Evolutionary conservation across 2,329 filamentous ascomycete species (phyloP), one percentile per base, ranked within the genome.

Genomic region (Trichoderma cornu-damae): DNA sequence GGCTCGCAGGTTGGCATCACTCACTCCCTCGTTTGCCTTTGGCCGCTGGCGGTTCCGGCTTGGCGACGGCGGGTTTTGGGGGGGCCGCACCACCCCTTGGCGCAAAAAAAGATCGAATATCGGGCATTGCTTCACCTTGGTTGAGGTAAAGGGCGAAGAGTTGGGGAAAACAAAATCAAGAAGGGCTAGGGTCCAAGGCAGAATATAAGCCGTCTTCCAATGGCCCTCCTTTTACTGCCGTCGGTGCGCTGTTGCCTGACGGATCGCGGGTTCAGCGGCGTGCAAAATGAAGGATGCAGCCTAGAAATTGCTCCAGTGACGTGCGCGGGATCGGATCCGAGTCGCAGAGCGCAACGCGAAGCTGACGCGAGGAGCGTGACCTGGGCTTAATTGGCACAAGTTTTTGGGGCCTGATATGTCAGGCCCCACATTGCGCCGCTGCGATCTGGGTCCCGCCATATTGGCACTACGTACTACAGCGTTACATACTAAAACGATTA

Each of bases 101-200:
- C 56, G 87, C 85, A 76, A 97, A 96, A 74, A 96, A 97, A 65
- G 80, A 90, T 68, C 92, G 83, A 67, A 96, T 97, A 73, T 97
- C 93, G 61, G 91, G 84, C 91, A 96, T 96, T 61, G 60, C 61
- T 5, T 38, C 32, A n/a, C 24, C 12, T 14, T 14, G 24, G 1
- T 1, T 47, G n/a, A 7, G 20, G 16, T n/a, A 56, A 22, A 34
- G 26, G 11, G 14, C 9, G 4, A n/a, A 14, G 0, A 30, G 52
- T 28, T 2, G 32, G 30, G 55, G 48, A 50, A 35, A 43, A 20
- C 9, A 32, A 52, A 57, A 50, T 53, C 28, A 6, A 26, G 34
- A 18, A 20, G 26, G 43, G n/a, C n/a, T n/a, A n/a, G n/a, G 47
- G 51, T 16, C 12, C 16, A 61, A 14, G 12, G 38, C 56, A 18